These are phyloP conservation scores for Phytophthora idaei DNA, from an alignment of 352 stramenopile species.

Conservation along the genomic window DNA sequence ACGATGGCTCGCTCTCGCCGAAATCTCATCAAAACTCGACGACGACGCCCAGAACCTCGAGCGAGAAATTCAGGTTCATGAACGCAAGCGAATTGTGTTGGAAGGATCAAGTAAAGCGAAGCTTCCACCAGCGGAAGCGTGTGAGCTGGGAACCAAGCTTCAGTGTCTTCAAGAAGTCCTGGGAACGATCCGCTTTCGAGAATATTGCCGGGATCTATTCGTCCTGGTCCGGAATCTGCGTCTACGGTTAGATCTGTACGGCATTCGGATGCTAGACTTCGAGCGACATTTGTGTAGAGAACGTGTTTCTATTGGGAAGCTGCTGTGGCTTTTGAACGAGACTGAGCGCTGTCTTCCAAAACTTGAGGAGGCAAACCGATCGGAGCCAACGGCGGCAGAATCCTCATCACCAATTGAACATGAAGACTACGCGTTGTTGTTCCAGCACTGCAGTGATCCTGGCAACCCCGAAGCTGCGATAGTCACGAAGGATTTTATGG, in stretches of 20 bases:
- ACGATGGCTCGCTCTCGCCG: conserved; percentile 28
- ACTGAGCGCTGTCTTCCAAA: conserved; percentile 1
- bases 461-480: conserved; percentile 16
- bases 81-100: conserved; percentile 22
- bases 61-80: conserved; percentile 28
- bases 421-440: conserved; percentile 48
- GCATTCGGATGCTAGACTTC: conserved; percentile 19
- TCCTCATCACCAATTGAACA: conserved; percentile 32
- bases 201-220: conserved; percentile 54
- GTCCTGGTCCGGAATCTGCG: conserved; percentile 43
- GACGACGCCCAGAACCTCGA: conserved; percentile 24
- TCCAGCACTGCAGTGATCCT: conserved; percentile 57
- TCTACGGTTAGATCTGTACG: conserved; percentile 42
- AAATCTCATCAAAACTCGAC: conserved; percentile 26
- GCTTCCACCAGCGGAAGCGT: conserved; percentile 30
- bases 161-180: conserved; percentile 65
- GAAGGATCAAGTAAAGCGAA: conserved; percentile 13
- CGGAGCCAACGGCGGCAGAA: neutral
- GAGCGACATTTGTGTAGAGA: conserved; percentile 26
- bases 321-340: conserved; percentile 30
- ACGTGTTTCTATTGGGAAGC: conserved; percentile 19
- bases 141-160: conserved; percentile 44
- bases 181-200: conserved; percentile 40
- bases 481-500: conserved; percentile 37
- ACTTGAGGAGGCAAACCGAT: neutral